These are phyloP conservation scores for Sclerotinia glacialis DNA, from an alignment of 2,329 filamentous ascomycete genomes.

Conservation along the genomic window DNA sequence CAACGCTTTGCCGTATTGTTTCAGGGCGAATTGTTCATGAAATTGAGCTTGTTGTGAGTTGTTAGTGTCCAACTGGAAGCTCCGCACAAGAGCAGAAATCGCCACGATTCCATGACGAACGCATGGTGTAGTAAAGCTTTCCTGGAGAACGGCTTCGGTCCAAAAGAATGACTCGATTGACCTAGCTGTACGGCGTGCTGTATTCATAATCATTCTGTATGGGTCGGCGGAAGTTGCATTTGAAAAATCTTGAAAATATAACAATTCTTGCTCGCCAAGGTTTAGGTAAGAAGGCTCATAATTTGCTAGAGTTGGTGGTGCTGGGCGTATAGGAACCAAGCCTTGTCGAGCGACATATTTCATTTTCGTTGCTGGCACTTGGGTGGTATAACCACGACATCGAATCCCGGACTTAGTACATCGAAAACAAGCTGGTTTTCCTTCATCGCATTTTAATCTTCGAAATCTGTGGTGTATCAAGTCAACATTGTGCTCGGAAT, in stretches of 20 bases:
- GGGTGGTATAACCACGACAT: slow-evolving; percentile 36
- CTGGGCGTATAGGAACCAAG: slow-evolving; percentile 23
- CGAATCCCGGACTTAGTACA: slow-evolving; percentile 34
- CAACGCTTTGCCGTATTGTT: slow-evolving; percentile 35
- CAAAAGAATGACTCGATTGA: slow-evolving; percentile 51
- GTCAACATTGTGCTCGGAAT: not conserved
- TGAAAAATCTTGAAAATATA: slow-evolving; percentile 33
- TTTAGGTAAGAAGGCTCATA: slow-evolving; percentile 20
- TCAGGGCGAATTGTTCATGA: slow-evolving; percentile 33
- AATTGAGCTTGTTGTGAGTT: slow-evolving; percentile 19
- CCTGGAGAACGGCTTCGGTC: slow-evolving; percentile 28
- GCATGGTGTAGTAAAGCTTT: slow-evolving; percentile 26
- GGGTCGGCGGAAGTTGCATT: slow-evolving; percentile 27
- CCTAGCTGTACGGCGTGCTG: slow-evolving; percentile 9
- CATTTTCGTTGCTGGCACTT: slow-evolving; percentile 15
- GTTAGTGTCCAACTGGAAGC: slow-evolving; percentile 19
- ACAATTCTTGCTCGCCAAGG: slow-evolving; percentile 27
- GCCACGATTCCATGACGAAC: slow-evolving; percentile 36
- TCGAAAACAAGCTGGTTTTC: slow-evolving; percentile 32
- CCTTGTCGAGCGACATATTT: slow-evolving; percentile 17
- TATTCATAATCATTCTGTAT: slow-evolving; percentile 13
- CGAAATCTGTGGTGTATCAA: slow-evolving; percentile 29
- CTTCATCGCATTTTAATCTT: slow-evolving; percentile 37
- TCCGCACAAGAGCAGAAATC: slow-evolving; percentile 31
- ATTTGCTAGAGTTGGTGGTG: slow-evolving; percentile 25